Conservation (phyloP, 78 protist genomes). For the Speleostelium caveatum region DNA sequence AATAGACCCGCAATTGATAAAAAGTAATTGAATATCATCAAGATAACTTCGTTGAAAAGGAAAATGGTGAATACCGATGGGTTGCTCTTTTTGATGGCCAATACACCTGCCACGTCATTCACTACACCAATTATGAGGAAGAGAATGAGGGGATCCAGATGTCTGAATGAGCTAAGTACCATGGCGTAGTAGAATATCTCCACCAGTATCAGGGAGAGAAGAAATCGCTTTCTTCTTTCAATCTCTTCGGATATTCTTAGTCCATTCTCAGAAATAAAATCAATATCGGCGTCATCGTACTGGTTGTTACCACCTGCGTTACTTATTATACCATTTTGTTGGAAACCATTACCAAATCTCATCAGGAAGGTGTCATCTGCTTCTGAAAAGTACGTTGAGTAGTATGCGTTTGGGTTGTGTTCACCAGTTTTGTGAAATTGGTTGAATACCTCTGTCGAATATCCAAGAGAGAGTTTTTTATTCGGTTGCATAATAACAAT, state of each 20-base stretch:
- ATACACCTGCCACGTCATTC: neutral
- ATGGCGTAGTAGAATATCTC: slow-evolving; percentile 10
- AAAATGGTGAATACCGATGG: neutral
- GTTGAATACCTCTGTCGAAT: neutral
- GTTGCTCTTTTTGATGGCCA: neutral
- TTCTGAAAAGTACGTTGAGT: neutral
- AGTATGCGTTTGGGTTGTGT: slow-evolving; percentile 5
- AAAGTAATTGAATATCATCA: neutral
- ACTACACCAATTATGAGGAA: slow-evolving; percentile 1
- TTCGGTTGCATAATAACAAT: slow-evolving; percentile 19
- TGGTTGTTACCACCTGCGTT: too few relatives aligned
- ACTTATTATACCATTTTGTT: neutral
- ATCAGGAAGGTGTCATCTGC: neutral
- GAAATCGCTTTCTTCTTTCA: slow-evolving; percentile 3
- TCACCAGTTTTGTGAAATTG: slow-evolving; percentile 8
- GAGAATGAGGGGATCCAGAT: neutral
- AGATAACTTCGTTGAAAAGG: neutral
- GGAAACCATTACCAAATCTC: neutral
- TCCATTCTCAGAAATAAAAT: neutral
- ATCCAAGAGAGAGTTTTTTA: slow-evolving; percentile 5
- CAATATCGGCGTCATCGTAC: slow-evolving; percentile 1
- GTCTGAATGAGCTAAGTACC: neutral
- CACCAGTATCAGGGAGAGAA: neutral
- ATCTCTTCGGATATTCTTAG: neutral
- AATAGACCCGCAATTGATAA: neutral